Percentiles rank a stretch among this genome's conserved stretches.
phyloP scores from a whole-genome alignment of 73 alveolate species.

The Blepharisma japonicum region DNA sequence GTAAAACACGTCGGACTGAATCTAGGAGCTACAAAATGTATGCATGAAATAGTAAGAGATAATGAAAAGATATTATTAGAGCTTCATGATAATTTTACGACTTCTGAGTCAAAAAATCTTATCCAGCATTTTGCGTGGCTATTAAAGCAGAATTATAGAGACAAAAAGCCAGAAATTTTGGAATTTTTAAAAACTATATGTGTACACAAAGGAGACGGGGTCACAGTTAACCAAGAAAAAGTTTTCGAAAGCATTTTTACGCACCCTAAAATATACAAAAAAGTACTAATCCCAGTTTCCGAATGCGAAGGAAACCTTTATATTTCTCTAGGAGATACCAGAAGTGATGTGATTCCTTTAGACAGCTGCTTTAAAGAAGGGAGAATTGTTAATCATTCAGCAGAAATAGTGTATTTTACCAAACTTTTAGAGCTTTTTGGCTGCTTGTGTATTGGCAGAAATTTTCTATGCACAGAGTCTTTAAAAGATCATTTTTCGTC shows the following conservation, averaged over 20 bases:
- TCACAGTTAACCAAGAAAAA: constrained; percentile 24
- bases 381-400: background rate
- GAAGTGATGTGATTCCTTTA: background rate
- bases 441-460: constrained; percentile 17
- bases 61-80: constrained; percentile 18
- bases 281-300: background rate
- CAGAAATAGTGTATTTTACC: constrained; percentile 18
- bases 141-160: background rate
- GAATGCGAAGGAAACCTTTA: too few relatives aligned
- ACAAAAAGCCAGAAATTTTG: background rate
- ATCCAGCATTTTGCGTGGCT: background rate
- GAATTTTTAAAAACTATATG: constrained; percentile 16
- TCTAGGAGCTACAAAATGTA: constrained; percentile 23
- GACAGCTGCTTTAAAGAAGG: background rate
- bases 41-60: constrained; percentile 1
- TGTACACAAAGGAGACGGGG: background rate
- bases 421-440: background rate
- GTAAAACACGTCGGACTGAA: constrained; percentile 6
- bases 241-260: background rate
- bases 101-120: background rate
- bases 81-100: background rate
- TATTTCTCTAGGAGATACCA: too few relatives aligned
- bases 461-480: background rate
- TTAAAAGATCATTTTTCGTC: background rate
- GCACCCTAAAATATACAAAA: background rate